A percentile compares a stretch with the other conserved stretches of the same genome.
Evolutionary conservation across 2,329 filamentous ascomycete genomes (phyloP).

Genomic region (Colletotrichum tanaceti): DNA sequence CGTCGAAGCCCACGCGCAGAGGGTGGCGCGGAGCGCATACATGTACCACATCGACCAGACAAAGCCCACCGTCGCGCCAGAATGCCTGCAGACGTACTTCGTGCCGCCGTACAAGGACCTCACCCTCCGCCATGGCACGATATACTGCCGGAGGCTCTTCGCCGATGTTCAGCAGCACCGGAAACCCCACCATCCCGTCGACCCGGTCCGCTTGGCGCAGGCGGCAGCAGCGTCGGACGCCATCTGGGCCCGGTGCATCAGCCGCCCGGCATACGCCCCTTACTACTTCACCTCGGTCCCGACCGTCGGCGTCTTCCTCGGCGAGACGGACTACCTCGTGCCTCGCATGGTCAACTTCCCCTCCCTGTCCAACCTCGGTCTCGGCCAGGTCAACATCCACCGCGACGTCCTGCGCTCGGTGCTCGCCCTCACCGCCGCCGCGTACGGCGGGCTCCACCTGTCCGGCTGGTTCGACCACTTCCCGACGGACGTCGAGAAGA

Average conservation of each 20-base stretch:
- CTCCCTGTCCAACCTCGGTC: constrained; percentile 32
- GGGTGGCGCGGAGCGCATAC: constrained; percentile 19
- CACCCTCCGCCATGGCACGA: constrained; percentile 17
- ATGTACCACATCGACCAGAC: constrained; percentile 33
- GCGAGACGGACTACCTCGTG: constrained; percentile 34
- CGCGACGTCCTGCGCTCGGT: constrained; percentile 35
- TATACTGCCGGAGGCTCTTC: constrained; percentile 32
- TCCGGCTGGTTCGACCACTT: constrained; percentile 47
- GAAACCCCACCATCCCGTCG: constrained; percentile 5
- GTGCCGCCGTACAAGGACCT: constrained; percentile 11
- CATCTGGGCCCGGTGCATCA: constrained; percentile 19
- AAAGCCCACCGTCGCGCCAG: constrained; percentile 32
- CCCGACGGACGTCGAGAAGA: constrained; percentile 42
- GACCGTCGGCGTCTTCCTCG: constrained; percentile 31
- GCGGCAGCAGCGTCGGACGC: constrained; percentile 3
- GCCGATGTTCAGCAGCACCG: constrained; percentile 19
- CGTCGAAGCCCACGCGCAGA: neutral
- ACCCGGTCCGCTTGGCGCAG: neutral
- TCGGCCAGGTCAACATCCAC: constrained; percentile 36
- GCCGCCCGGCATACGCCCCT: constrained; percentile 1
- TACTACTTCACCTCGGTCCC: constrained; percentile 33
- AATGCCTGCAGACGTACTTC: constrained; percentile 27
- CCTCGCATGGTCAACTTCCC: constrained; percentile 29
- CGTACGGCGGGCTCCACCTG: constrained; percentile 42
- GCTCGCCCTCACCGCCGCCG: constrained; percentile 32